phyloP scores from a whole-genome alignment of 2,329 filamentous ascomycete species.

The Colletotrichum cuscutae region DNA sequence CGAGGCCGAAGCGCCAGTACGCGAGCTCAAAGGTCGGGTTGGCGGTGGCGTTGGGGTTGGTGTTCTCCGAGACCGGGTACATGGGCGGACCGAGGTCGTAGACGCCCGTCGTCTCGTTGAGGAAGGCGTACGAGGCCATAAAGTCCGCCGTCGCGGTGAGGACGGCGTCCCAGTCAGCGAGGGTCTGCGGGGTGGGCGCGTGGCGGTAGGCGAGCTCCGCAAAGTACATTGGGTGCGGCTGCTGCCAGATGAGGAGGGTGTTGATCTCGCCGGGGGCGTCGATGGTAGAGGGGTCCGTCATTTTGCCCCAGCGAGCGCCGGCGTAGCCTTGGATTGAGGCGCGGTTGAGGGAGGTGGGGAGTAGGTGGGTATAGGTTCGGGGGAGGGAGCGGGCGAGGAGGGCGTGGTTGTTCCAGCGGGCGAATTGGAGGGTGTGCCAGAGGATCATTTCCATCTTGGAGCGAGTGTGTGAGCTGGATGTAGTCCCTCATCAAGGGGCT shows the following conservation, averaged over 20 bases:
- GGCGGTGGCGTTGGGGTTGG: conserved; percentile 63
- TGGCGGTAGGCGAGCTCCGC: conserved; percentile 65
- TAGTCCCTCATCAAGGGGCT: background rate
- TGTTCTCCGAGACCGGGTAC: conserved; percentile 65
- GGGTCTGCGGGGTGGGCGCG: conserved; percentile 52
- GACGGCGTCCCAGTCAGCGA: conserved; percentile 64
- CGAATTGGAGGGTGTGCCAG: conserved; percentile 64
- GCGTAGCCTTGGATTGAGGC: conserved; percentile 53
- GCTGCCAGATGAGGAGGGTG: conserved; percentile 70
- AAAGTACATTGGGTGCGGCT: conserved; percentile 70
- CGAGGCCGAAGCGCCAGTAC: conserved; percentile 70
- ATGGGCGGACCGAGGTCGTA: conserved; percentile 62
- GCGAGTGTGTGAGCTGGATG: background rate
- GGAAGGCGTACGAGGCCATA: conserved; percentile 68
- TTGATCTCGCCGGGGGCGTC: conserved; percentile 71
- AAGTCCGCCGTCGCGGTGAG: conserved; percentile 65
- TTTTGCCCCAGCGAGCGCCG: conserved; percentile 56
- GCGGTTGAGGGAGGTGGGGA: conserved; percentile 48
- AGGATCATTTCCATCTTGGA: conserved; percentile 61
- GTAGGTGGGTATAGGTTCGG: conserved; percentile 57
- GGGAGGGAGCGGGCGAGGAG: conserved; percentile 57
- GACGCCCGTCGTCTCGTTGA: conserved; percentile 58
- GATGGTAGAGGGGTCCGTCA: conserved; percentile 57
- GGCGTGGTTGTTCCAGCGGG: conserved; percentile 58
- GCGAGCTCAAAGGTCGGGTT: conserved; percentile 70